A percentile compares a stretch with the other conserved stretches of the same genome.
These are phyloP conservation scores for Dichotomocladium elegans DNA, from an alignment of 371 early-diverging fungal genomes.

Conservation along the genomic window DNA sequence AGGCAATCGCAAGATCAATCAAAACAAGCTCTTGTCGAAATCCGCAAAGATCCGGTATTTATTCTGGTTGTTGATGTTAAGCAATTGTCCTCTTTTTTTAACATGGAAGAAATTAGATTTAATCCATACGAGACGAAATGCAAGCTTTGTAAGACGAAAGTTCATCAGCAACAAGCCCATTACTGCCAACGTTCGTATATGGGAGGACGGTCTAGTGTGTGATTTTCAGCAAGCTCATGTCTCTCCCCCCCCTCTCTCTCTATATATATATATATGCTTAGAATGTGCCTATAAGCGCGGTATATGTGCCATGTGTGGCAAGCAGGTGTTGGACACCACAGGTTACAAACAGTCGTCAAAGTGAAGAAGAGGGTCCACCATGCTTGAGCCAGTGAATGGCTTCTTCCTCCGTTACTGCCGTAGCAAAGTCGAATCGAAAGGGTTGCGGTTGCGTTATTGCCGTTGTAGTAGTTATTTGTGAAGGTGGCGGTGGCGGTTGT, in stretches of 20 bases:
- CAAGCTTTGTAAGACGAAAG: constrained; percentile 60
- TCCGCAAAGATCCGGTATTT: constrained; percentile 51
- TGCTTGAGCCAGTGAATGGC: constrained; percentile 32
- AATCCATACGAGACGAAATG: constrained; percentile 60
- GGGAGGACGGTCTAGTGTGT: neutral
- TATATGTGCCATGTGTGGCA: constrained; percentile 79
- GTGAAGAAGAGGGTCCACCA: constrained; percentile 11
- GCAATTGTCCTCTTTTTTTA: neutral
- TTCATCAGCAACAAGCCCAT: constrained; percentile 59
- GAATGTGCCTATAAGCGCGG: constrained; percentile 70
- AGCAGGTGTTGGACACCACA: constrained; percentile 61
- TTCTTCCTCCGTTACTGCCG: constrained; percentile 30
- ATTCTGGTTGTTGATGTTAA: neutral
- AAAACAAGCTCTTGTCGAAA: constrained; percentile 68
- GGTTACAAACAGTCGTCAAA: constrained; percentile 63
- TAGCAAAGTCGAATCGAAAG: neutral
- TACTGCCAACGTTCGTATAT: constrained; percentile 63
- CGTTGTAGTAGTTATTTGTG: neutral
- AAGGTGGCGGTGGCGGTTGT: neutral
- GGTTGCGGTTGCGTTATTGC: neutral
- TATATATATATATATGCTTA: constrained; percentile 9
- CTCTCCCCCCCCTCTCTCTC: too few relatives aligned
- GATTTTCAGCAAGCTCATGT: neutral
- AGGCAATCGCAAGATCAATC: constrained; percentile 58
- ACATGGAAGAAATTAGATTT: constrained; percentile 16